These are phyloP conservation scores for Medicago ruthenica DNA, from an alignment of 306 rosid genomes.

Conservation along the genomic window DNA sequence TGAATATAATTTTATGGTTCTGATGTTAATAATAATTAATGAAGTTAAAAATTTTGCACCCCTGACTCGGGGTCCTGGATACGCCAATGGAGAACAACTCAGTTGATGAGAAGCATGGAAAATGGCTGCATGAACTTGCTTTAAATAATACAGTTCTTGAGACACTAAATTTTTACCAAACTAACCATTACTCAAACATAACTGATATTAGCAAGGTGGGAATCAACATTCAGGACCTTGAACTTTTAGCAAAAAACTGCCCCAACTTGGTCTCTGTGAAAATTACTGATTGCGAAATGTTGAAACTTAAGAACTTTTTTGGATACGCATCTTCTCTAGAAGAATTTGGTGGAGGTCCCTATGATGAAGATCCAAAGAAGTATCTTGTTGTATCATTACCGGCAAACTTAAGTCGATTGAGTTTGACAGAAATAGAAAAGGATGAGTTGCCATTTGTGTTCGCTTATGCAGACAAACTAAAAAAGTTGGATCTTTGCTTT, in stretches of 20 bases:
- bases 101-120: conserved; percentile 70
- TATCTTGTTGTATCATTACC: conserved; percentile 68
- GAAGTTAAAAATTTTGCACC: too few relatives aligned
- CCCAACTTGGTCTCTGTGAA: conserved; percentile 77
- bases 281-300: conserved; percentile 76
- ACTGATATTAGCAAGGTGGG: conserved; percentile 66
- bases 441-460: conserved; percentile 77
- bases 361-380: conserved; percentile 60
- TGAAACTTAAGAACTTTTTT: conserved; percentile 74
- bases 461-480: conserved; percentile 71
- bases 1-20: too few relatives aligned
- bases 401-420: conserved; percentile 64
- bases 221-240: conserved; percentile 77
- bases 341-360: conserved; percentile 91
- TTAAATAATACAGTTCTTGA: conserved; percentile 82
- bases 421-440: conserved; percentile 78
- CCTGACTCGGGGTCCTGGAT: too few relatives aligned
- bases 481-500: conserved; percentile 86
- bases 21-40: too few relatives aligned
- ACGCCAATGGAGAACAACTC: conserved; percentile 88
- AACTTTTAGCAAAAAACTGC: conserved; percentile 82
- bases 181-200: too few relatives aligned
- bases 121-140: conserved; percentile 92
- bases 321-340: conserved; percentile 64
- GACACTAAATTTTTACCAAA: conserved; percentile 79